Percentiles rank a stretch among this genome's conserved stretches.
phyloP scores from a whole-genome alignment of 73 alveolate genomes.

The Paramecium bursaria region DNA sequence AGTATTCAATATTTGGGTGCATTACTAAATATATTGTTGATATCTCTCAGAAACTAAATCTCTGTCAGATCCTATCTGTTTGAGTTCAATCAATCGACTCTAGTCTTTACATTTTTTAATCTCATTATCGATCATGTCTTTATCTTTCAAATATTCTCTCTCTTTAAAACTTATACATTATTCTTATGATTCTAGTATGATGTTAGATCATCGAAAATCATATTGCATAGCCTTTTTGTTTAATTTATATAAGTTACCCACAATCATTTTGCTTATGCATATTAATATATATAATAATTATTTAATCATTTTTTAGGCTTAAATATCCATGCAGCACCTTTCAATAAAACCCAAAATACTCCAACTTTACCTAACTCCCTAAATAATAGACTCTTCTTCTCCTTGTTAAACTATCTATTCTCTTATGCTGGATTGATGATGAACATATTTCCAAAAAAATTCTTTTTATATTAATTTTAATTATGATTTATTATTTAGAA shows the following conservation, averaged over 20 bases:
- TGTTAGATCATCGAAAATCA: constrained; percentile 37
- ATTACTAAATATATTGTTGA: not conserved
- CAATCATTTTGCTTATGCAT: too few relatives aligned
- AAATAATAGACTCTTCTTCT: not conserved
- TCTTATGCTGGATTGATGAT: not conserved
- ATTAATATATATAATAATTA: too few relatives aligned
- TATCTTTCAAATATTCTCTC: constrained; percentile 50
- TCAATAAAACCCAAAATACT: not conserved
- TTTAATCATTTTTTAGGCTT: not conserved
- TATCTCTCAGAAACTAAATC: constrained; percentile 48
- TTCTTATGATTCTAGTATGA: constrained; percentile 39
- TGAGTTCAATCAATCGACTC: not conserved
- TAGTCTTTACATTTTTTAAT: constrained; percentile 16
- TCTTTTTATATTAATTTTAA: too few relatives aligned
- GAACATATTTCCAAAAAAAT: too few relatives aligned
- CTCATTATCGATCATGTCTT: constrained; percentile 45
- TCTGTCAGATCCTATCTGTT: constrained; percentile 47
- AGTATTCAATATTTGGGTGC: constrained; percentile 33
- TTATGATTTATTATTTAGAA: too few relatives aligned
- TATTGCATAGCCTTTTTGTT: not conserved
- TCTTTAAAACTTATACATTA: constrained; percentile 45
- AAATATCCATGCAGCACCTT: not conserved
- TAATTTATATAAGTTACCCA: not conserved
- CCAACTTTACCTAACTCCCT: not conserved
- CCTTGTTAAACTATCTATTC: not conserved